phyloP scores from a whole-genome alignment of 768 basidiomycete species.

The Nidularia pulvinata region DNA sequence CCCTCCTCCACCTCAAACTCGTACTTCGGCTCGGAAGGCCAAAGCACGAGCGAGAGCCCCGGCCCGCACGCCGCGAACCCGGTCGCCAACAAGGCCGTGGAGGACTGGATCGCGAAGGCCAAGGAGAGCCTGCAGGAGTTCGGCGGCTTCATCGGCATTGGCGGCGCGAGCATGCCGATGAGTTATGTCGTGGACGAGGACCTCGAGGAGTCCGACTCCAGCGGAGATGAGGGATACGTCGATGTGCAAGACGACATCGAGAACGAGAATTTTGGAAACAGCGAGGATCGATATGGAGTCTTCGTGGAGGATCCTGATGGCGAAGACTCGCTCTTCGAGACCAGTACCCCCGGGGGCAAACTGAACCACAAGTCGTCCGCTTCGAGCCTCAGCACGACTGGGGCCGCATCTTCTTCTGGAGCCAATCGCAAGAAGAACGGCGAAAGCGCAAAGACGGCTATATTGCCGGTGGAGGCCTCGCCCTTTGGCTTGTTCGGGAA shows the following conservation, averaged over 20 bases:
- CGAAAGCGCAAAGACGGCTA: conserved; percentile 46
- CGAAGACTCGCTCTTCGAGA: conserved; percentile 24
- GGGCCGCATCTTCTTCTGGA: conserved; percentile 16
- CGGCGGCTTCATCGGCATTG: conserved; percentile 64
- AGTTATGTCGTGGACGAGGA: conserved; percentile 50
- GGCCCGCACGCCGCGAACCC: conserved; percentile 3
- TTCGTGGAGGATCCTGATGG: conserved; percentile 41
- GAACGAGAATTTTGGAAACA: conserved; percentile 15
- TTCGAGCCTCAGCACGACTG: conserved; percentile 37
- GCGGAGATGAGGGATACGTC: conserved; percentile 36
- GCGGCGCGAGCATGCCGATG: conserved; percentile 52
- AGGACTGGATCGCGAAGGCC: conserved; percentile 79
- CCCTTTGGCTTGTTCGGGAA: conserved; percentile 82
- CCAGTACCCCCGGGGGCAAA: conserved; percentile 7
- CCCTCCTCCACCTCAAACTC: conserved; percentile 26
- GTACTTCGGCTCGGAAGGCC: conserved; percentile 24
- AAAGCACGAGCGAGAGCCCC: conserved; percentile 6
- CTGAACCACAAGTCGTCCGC: conserved; percentile 31
- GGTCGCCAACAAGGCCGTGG: conserved; percentile 50
- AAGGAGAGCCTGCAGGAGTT: conserved; percentile 69
- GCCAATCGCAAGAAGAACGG: conserved; percentile 36
- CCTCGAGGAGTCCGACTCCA: conserved; percentile 34
- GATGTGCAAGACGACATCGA: conserved; percentile 28
- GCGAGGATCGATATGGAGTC: conserved; percentile 34
- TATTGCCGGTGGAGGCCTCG: conserved; percentile 58